Evolutionary conservation across 768 basidiomycete species (phyloP).

Genomic region (Erythrobasidium yunnanense): DNA sequence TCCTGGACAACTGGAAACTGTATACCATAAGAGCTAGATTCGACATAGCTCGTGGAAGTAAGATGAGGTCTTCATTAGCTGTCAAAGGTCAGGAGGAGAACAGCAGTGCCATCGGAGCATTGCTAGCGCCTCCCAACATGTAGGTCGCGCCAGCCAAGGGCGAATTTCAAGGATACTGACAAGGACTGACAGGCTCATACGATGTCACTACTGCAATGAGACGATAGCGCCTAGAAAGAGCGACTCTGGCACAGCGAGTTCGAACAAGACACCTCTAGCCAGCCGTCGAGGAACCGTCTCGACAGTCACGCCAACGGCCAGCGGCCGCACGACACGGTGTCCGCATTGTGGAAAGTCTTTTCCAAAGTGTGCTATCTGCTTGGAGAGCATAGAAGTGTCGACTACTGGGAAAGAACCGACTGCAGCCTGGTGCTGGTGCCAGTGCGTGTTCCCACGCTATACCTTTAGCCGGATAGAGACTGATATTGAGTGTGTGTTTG

Average conservation of each 20-base stretch:
- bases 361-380: slow-evolving; percentile 19
- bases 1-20: slow-evolving; percentile 28
- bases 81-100: slow-evolving; percentile 14
- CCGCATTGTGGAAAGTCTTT: slow-evolving; percentile 26
- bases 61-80: not conserved
- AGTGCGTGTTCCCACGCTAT: not conserved
- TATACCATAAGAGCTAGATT: slow-evolving; percentile 25
- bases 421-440: slow-evolving; percentile 19
- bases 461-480: not conserved
- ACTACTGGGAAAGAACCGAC: slow-evolving; percentile 5
- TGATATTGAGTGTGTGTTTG: not conserved
- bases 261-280: not conserved
- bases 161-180: not conserved
- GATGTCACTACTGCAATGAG: slow-evolving; percentile 28
- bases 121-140: slow-evolving; percentile 11
- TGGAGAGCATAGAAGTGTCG: slow-evolving; percentile 7
- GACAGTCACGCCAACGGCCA: not conserved
- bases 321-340: slow-evolving; percentile 21
- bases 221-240: slow-evolving; percentile 10
- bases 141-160: not conserved
- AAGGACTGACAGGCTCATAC: slow-evolving; percentile 19
- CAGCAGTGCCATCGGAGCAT: not conserved
- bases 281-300: not conserved
- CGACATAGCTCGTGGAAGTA: slow-evolving; percentile 26
- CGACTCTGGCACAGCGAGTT: not conserved